Evolutionary conservation across 257 asterid genomes (phyloP).

Genomic region (Solanum gandarillasii): DNA sequence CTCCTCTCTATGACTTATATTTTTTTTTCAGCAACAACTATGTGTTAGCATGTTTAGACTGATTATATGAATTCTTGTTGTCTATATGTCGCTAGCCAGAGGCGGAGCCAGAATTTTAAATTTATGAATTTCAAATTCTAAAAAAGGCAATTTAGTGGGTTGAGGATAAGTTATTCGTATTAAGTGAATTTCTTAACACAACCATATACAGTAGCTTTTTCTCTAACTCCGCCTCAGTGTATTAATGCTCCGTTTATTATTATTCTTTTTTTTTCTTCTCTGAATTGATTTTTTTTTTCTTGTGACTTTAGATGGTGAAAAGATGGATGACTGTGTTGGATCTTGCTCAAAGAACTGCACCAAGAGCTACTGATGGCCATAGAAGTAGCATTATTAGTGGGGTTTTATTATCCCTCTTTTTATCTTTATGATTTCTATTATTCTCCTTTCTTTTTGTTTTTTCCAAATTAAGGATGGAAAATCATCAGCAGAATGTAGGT

Average conservation of each 20-base stretch:
- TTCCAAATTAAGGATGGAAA: not conserved
- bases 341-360: constrained; percentile 70
- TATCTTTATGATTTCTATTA: not conserved
- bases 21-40: not conserved
- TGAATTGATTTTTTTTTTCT: not conserved
- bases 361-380: constrained; percentile 36
- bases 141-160: not conserved
- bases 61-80: not conserved
- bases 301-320: constrained; percentile 42
- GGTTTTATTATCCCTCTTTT: not conserved
- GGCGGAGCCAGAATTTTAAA: not conserved
- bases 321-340: constrained; percentile 77
- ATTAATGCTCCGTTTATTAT: not conserved
- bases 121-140: not conserved
- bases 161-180: not conserved
- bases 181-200: not conserved
- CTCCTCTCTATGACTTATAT: not conserved
- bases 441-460: not conserved
- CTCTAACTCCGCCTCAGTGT: not conserved
- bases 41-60: not conserved
- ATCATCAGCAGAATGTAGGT: not conserved
- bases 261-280: not conserved
- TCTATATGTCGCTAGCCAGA: not conserved
- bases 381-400: not conserved
- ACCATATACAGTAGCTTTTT: not conserved